Conservation (phyloP, 208 protist species). For the Porcisia hertigi region DNA sequence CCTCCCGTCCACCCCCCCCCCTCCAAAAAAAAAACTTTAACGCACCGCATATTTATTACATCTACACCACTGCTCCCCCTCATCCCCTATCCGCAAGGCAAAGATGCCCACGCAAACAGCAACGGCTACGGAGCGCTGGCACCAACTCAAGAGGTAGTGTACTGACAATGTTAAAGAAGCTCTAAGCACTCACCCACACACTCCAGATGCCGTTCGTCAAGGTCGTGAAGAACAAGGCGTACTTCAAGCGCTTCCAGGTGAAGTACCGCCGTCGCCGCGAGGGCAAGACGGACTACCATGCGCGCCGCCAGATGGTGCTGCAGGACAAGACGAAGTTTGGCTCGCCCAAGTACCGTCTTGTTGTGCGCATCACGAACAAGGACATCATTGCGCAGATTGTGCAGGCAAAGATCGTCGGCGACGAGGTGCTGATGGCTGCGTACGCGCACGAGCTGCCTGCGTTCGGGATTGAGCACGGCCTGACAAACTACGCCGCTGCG, state of each 20-base stretch:
- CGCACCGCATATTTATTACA: too few species aligned
- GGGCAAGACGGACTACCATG: constrained; percentile 99
- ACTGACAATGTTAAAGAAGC: neutral
- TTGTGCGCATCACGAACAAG: constrained; percentile 97
- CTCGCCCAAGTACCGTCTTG: constrained; percentile 98
- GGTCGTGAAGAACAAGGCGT: constrained; percentile 94
- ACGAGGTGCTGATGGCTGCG: constrained; percentile 94
- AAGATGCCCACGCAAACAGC: too few species aligned
- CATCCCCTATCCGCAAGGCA: too few species aligned
- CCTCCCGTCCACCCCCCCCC: too few species aligned
- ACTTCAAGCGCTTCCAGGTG: constrained; percentile 99
- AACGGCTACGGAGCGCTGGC: too few species aligned
- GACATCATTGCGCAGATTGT: constrained; percentile 98
- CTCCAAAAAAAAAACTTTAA: too few species aligned
- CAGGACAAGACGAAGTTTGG: constrained; percentile 99
- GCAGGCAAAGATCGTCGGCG: constrained; percentile 95
- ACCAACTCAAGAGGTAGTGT: too few species aligned
- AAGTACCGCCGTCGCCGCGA: constrained; percentile 97
- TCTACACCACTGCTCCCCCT: too few species aligned
- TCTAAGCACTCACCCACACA: neutral
- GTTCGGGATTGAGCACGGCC: constrained; percentile 96
- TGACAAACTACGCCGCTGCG: constrained; percentile 98
- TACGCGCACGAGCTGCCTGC: constrained; percentile 97
- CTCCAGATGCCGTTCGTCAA: constrained; percentile 85
- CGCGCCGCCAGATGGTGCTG: constrained; percentile 94